Conservation (phyloP, 192 early-diverging fungal genomes). For the Blastocladiella britannica region DNA sequence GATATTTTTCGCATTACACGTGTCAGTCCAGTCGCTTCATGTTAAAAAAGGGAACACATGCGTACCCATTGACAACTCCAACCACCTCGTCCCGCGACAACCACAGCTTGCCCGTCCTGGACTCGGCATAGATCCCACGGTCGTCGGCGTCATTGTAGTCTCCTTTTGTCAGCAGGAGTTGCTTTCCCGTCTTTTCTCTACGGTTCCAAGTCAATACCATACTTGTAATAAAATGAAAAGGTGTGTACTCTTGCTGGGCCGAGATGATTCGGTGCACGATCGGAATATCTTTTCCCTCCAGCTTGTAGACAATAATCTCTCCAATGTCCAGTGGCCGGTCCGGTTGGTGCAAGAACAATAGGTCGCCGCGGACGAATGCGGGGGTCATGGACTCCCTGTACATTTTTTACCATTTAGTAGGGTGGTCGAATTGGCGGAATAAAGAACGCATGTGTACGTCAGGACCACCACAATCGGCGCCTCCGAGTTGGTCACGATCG, state of each 20-base stretch:
- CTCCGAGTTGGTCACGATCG: slow-evolving; percentile 70
- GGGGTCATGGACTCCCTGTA: slow-evolving; percentile 88
- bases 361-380: slow-evolving; percentile 81
- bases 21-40: no score
- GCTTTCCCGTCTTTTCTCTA: slow-evolving; percentile 41
- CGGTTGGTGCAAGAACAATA: slow-evolving; percentile 64
- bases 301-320: slow-evolving; percentile 88
- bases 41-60: slow-evolving; percentile 5
- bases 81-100: slow-evolving; percentile 63
- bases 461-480: slow-evolving; percentile 94
- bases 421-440: neutral
- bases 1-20: slow-evolving; percentile 1
- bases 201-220: no score
- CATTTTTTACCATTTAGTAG: no score
- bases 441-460: slow-evolving; percentile 23
- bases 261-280: slow-evolving; percentile 95
- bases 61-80: neutral
- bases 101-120: slow-evolving; percentile 64
- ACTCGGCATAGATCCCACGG: slow-evolving; percentile 53
- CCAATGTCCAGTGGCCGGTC: slow-evolving; percentile 56
- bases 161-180: slow-evolving; percentile 86
- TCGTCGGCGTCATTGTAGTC: slow-evolving; percentile 87
- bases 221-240: no score
- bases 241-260: no score
- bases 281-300: slow-evolving; percentile 68